Conservation (phyloP, 495 filamentous ascomycete species). For the Podospora sp. region DNA sequence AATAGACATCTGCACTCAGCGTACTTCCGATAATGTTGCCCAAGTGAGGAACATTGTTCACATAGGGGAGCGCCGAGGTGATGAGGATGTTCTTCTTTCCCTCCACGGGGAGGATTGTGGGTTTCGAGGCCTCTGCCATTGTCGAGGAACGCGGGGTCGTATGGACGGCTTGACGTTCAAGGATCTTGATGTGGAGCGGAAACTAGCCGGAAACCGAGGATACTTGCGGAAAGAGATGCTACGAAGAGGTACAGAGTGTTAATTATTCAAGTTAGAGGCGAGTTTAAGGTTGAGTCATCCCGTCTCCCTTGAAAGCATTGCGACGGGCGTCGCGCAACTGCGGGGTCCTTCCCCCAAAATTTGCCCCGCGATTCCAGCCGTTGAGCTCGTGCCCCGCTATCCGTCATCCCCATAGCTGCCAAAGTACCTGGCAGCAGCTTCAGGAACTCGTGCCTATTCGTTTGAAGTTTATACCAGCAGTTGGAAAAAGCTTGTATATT, state of each 20-base stretch:
- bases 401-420: constrained; percentile 10
- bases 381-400: constrained; percentile 11
- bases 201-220: neutral
- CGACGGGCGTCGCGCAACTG: neutral
- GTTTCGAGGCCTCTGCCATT: constrained; percentile 24
- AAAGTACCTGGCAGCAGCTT: neutral
- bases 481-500: neutral
- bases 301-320: constrained; percentile 12
- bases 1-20: constrained; percentile 73
- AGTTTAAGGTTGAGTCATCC: constrained; percentile 22
- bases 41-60: constrained; percentile 95
- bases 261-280: neutral
- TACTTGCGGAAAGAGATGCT: neutral
- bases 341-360: constrained; percentile 19
- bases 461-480: neutral
- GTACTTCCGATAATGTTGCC: constrained; percentile 93
- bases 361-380: constrained; percentile 23
- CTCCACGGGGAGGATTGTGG: constrained; percentile 42
- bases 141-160: neutral
- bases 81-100: constrained; percentile 60
- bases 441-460: neutral
- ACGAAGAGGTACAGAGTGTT: neutral
- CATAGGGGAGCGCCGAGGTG: constrained; percentile 77
- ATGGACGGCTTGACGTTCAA: neutral
- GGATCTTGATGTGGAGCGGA: neutral